These are phyloP conservation scores for Podaxis pistillaris DNA, from an alignment of 768 basidiomycete genomes.

Conservation along the genomic window DNA sequence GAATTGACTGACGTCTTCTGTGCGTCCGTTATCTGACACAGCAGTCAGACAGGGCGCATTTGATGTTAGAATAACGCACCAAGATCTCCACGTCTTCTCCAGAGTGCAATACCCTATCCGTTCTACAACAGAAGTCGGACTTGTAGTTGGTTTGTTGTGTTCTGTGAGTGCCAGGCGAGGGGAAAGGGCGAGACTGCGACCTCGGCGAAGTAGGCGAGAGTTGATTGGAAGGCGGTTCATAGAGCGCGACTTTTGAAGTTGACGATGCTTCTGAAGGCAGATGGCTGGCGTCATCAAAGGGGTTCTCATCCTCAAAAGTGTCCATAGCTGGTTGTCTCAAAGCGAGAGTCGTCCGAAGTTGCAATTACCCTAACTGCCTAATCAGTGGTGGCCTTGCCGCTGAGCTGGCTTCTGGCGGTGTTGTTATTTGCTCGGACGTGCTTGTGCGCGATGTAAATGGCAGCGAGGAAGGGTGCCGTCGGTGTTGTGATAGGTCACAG, in stretches of 20 bases:
- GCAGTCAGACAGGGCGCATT: slow-evolving; percentile 10
- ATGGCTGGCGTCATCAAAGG: slow-evolving; percentile 51
- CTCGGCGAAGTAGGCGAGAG: slow-evolving; percentile 47
- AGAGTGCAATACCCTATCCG: slow-evolving; percentile 76
- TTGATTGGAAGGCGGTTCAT: slow-evolving; percentile 60
- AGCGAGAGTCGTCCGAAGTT: slow-evolving; percentile 11
- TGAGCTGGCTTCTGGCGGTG: not conserved
- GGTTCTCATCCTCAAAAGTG: slow-evolving; percentile 64
- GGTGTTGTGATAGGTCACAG: not conserved
- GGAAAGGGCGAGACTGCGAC: slow-evolving; percentile 45
- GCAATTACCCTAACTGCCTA: not conserved
- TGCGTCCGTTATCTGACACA: slow-evolving; percentile 82
- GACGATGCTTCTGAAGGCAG: slow-evolving; percentile 55
- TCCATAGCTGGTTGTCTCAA: slow-evolving; percentile 32
- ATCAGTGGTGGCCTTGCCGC: not conserved
- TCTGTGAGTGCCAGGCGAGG: slow-evolving; percentile 53
- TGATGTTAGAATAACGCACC: slow-evolving; percentile 40
- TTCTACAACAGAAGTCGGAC: slow-evolving; percentile 74
- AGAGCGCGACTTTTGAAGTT: slow-evolving; percentile 50
- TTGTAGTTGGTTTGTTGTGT: slow-evolving; percentile 56
- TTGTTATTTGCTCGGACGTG: not conserved
- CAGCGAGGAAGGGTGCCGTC: not conserved
- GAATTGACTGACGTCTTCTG: slow-evolving; percentile 91
- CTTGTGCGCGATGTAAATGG: not conserved
- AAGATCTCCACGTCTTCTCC: slow-evolving; percentile 80